A percentile compares a stretch with the other conserved stretches of the same genome.
Evolutionary conservation across 164 flowering plant genomes (phyloP).

Genomic region (Hamamelis virginiana): DNA sequence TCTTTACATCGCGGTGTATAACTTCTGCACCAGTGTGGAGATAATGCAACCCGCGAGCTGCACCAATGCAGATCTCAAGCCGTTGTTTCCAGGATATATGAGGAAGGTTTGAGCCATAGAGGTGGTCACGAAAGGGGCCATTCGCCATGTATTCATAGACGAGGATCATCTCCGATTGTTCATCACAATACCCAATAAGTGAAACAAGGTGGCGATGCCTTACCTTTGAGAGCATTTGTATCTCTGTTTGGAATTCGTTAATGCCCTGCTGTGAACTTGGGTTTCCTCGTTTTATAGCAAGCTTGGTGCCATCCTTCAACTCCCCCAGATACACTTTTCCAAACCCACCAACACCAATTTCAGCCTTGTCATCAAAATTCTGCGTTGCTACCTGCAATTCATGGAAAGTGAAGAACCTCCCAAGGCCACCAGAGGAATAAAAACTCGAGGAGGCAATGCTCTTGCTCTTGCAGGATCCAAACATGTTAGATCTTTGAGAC

Average conservation of each 20-base stretch:
- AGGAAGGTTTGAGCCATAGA: constrained; percentile 61
- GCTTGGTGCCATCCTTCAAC: constrained; percentile 60
- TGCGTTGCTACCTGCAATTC: constrained; percentile 66
- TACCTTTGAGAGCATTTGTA: constrained; percentile 78
- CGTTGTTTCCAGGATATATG: constrained; percentile 71
- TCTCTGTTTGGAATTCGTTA: constrained; percentile 82
- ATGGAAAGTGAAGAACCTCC: constrained; percentile 54
- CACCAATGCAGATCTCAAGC: constrained; percentile 82
- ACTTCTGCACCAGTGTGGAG: constrained; percentile 90
- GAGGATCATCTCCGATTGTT: constrained; percentile 79
- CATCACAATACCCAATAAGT: constrained; percentile 81
- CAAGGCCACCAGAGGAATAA: constrained; percentile 45
- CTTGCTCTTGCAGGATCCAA: constrained; percentile 48
- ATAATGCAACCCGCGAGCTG: constrained; percentile 88
- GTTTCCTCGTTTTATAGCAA: constrained; percentile 80
- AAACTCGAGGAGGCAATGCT: constrained; percentile 42
- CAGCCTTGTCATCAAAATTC: constrained; percentile 69
- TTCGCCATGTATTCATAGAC: constrained; percentile 91
- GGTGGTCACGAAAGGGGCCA: constrained; percentile 80
- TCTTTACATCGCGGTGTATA: constrained; percentile 90
- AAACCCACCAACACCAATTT: constrained; percentile 91
- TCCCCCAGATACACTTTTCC: constrained; percentile 82
- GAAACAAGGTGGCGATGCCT: constrained; percentile 89
- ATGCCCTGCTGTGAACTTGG: constrained; percentile 77
- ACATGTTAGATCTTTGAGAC: constrained; percentile 25